A percentile compares a stretch with the other conserved stretches of the same genome.
phyloP scores from a whole-genome alignment of 768 basidiomycete genomes.

The Infundibulicybe gibba region DNA sequence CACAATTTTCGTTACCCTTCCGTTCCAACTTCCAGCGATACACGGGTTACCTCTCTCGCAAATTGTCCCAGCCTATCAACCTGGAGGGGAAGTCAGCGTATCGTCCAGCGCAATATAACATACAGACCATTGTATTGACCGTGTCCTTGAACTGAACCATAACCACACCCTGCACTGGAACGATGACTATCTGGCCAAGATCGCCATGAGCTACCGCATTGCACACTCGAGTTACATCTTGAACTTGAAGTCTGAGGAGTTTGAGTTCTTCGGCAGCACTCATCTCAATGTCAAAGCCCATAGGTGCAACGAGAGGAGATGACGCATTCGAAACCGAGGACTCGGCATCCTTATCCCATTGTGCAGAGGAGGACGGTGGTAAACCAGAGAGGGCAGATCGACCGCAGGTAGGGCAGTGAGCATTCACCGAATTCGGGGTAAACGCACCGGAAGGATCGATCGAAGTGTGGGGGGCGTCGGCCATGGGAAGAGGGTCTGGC shows the following conservation, averaged over 20 bases:
- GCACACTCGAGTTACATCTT: conserved; percentile 77
- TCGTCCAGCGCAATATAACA: not conserved
- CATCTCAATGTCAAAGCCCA: conserved; percentile 60
- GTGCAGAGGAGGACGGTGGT: conserved; percentile 34
- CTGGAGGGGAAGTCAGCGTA: no score
- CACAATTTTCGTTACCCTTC: conserved; percentile 46
- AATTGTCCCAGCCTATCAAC: conserved; percentile 73
- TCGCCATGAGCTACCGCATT: conserved; percentile 78
- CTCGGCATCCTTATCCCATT: conserved; percentile 14
- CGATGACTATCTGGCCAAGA: conserved; percentile 74
- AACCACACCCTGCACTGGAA: conserved; percentile 70
- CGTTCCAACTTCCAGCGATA: conserved; percentile 83
- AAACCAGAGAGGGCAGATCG: conserved; percentile 40
- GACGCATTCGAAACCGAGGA: conserved; percentile 42
- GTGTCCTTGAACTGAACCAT: conserved; percentile 82
- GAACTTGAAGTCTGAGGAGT: conserved; percentile 80
- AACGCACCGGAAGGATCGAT: conserved; percentile 30
- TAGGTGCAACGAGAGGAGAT: conserved; percentile 48
- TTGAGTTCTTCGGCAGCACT: conserved; percentile 75
- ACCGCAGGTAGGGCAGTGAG: conserved; percentile 55
- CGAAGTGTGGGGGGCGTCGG: conserved; percentile 41
- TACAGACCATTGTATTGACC: conserved; percentile 60
- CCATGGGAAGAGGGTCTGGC: conserved; percentile 22
- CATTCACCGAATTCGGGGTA: conserved; percentile 32
- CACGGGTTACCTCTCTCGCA: conserved; percentile 87